These are phyloP conservation scores for Dittrichia graveolens DNA, from an alignment of 129 eudicot species.

Conservation along the genomic window DNA sequence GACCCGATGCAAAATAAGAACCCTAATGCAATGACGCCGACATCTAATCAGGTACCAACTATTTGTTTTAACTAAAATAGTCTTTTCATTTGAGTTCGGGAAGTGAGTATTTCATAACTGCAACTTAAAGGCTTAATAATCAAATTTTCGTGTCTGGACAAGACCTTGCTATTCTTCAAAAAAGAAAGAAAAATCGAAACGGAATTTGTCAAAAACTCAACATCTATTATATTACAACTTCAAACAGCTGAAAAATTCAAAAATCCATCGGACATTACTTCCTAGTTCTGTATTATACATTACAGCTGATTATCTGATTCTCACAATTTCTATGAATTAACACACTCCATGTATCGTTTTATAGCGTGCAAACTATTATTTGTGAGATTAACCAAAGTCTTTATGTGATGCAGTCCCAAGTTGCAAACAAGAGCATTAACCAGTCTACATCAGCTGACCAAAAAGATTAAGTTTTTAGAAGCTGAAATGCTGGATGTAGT, in stretches of 20 bases:
- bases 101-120: too few relatives aligned
- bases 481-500: conserved; percentile 37
- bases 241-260: too few relatives aligned
- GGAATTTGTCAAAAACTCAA: too few relatives aligned
- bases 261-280: too few relatives aligned
- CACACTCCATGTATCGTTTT: conserved; percentile 1
- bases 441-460: conserved; percentile 39
- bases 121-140: too few relatives aligned
- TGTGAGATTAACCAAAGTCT: not conserved
- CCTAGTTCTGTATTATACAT: too few relatives aligned
- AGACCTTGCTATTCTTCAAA: too few relatives aligned
- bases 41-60: conserved; percentile 57
- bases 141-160: too few relatives aligned
- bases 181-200: too few relatives aligned
- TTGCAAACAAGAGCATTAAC: conserved; percentile 44
- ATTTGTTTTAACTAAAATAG: not conserved
- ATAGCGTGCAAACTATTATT: conserved; percentile 9
- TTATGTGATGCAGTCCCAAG: conserved; percentile 40
- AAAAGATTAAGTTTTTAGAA: conserved; percentile 43
- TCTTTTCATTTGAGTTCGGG: not conserved
- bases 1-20: conserved; percentile 32
- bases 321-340: too few relatives aligned
- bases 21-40: conserved; percentile 33
- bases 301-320: too few relatives aligned
- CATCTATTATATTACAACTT: too few relatives aligned